A percentile compares a stretch with the other conserved stretches of the same genome.
phyloP scores from a whole-genome alignment of 2,329 filamentous ascomycete species.

The Sclerotinia nivalis region DNA sequence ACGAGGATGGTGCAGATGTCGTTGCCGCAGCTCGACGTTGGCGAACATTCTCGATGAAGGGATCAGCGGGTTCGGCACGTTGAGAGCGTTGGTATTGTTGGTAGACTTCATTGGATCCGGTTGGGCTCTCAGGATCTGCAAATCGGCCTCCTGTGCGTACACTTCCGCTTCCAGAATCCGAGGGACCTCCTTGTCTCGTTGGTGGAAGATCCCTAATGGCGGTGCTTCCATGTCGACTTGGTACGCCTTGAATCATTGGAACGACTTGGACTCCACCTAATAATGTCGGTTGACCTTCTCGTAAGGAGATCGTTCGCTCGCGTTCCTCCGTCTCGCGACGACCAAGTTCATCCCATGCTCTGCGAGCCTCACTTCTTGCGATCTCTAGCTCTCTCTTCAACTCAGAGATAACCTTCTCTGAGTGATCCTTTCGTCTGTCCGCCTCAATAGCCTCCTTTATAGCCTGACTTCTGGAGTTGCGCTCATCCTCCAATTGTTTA shows the following conservation, averaged over 20 bases:
- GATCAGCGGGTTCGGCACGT: constrained; percentile 62
- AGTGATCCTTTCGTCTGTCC: constrained; percentile 66
- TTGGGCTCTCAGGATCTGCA: constrained; percentile 27
- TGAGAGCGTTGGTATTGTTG: constrained; percentile 37
- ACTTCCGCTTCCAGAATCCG: constrained; percentile 39
- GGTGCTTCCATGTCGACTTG: constrained; percentile 55
- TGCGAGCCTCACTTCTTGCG: constrained; percentile 90
- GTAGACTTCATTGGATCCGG: constrained; percentile 33
- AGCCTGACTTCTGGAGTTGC: constrained; percentile 66
- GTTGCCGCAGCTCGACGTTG: constrained; percentile 34
- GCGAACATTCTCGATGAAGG: constrained; percentile 54
- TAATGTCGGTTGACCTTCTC: constrained; percentile 82
- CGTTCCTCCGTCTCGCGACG: constrained; percentile 90
- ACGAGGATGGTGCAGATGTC: constrained; percentile 28
- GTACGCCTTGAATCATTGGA: constrained; percentile 77
- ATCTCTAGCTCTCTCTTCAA: constrained; percentile 93
- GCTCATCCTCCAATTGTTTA: constrained; percentile 70
- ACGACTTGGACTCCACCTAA: constrained; percentile 95
- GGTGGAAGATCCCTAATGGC: constrained; percentile 44
- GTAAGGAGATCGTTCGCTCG: constrained; percentile 79
- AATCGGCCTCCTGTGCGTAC: constrained; percentile 31
- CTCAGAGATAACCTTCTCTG: constrained; percentile 78
- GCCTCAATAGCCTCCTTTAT: constrained; percentile 65
- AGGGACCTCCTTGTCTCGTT: constrained; percentile 49
- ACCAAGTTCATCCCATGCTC: constrained; percentile 96